Conservation (phyloP, 306 rosid species). For the Nissolia schottii region DNA sequence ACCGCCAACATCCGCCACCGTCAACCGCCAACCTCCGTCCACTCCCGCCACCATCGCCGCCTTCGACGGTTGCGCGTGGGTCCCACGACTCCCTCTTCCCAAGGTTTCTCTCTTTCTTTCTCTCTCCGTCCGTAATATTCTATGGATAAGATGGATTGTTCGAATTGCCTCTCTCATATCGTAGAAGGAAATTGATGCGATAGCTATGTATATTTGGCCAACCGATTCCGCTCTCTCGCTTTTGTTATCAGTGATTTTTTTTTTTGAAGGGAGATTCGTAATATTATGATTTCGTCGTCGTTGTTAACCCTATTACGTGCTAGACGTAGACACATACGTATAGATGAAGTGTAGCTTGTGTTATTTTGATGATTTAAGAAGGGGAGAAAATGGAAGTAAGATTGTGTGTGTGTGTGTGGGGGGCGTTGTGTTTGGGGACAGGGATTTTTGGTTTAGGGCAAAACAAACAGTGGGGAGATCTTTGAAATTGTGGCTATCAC, state of each 20-base stretch:
- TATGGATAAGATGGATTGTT: neutral
- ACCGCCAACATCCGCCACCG: constrained; percentile 23
- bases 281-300: neutral
- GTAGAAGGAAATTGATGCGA: neutral
- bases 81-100: neutral
- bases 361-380: neutral
- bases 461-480: constrained; percentile 7
- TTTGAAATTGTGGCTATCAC: neutral
- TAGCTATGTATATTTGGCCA: neutral
- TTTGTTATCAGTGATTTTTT: neutral
- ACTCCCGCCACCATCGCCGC: neutral
- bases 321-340: neutral
- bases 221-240: constrained; percentile 19
- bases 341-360: neutral
- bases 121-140: neutral
- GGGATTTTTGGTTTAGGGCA: constrained; percentile 19
- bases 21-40: neutral
- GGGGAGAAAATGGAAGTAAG: neutral
- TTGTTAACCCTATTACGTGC: neutral
- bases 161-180: neutral
- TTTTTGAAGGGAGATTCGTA: neutral
- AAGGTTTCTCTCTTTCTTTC: constrained; percentile 20
- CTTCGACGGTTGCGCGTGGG: neutral
- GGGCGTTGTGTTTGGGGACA: neutral
- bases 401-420: too few relatives aligned